Base-by-base conservation (phyloP, 1,284 basidiomycete species). In the Porogramme epimiltina region DNA sequence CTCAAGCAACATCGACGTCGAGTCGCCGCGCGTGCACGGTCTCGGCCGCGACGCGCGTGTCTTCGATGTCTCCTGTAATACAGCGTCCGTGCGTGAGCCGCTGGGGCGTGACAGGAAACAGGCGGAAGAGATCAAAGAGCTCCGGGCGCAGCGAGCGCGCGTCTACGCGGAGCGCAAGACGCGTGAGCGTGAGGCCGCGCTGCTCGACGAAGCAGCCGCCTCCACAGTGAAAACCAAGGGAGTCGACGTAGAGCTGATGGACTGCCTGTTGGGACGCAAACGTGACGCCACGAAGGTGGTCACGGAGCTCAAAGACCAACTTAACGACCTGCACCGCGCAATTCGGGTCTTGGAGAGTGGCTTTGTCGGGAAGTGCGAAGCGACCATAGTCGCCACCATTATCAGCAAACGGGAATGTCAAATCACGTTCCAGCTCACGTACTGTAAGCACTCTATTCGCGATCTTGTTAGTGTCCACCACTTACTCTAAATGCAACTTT, bases 11-110 rank as follows among this genome's bases (percentile, higher is more conserved):
- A 74, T 82, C 45, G 78, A 81, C 55, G 71, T 70, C 0, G 69
- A 80, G 9, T 79, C 79, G 19, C 71, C 77, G 36, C 71, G 80
- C 34, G 73, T 82, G 13, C 75, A 77, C 41, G 78, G 76, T 3
- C 66, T 80, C 15, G 73, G 70, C 19, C 65, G 53, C 0, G 52
- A 72, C 26, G 73, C 75, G 4, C 74, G 75, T 49, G 67, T 84
- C 15, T 73, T 74, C 48, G 79, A 80, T 62, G 73, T 81, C 22
- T 73, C 76, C 9, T 79, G 73, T 61, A 74, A 70, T 20, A 56
- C 58, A 54, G 49, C 45, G 60, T 49, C 57, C 19, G 52, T 58
- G 33, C 16, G 22, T 3, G 37, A 10, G 13, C 33, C 37, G 3
- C 18, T 31, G 3, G 16, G 33, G 55, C 20, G 59, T 62, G 22